Evolutionary conservation across 2,329 filamentous ascomycete genomes (phyloP), one percentile per base, ranked within the genome.

Genomic region (Aspergillus calidoustus): DNA sequence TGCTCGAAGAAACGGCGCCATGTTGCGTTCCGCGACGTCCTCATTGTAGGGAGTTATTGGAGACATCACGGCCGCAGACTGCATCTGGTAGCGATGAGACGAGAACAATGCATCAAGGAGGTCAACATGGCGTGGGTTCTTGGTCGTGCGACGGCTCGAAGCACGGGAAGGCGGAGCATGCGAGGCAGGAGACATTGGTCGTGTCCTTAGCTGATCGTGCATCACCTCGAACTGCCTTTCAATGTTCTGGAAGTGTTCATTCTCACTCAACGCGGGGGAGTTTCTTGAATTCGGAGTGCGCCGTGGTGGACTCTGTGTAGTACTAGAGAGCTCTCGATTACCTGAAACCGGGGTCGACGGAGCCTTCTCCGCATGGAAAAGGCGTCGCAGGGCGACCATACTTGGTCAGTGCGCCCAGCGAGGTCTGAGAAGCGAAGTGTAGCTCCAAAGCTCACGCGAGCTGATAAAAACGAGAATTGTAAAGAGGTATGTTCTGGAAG

Each of bases 11-110:
- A 76, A 74, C 13, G 69, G 63, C 8, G 69, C 72, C 71, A 79
- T 77, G 55, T 80, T 80, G 25, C 78, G 75, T 61, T 80, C 78
- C 5, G 78, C 78, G 56, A 80, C 70, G 64, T 80, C 76, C 67
- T 80, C 78, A 51, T 80, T 80, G 64, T 77, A 80, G 11, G 74
- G 74, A 19, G 68, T 72, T 6, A 68, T 69, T 3, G 75, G 74
- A 9, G 75, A 75, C 30, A 74, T 63, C 9, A 68, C 58, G 15
- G 48, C 64, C n/a, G 69, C 48, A 50, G 60, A 59, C 30, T 68
- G 59, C 43, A 68, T 65, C 41, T 69, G 74, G 41, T 72, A 65
- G 6, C 69, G 71, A 52, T 78, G 74, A 1, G 72, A 68, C n/a
- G 72, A 71, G 54, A 71, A 73, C n/a, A 78, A 57, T 13, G 78